Evolutionary conservation across 2,329 filamentous ascomycete genomes (phyloP), one percentile per base, ranked within the genome.

Genomic region (Phialophora expanda): DNA sequence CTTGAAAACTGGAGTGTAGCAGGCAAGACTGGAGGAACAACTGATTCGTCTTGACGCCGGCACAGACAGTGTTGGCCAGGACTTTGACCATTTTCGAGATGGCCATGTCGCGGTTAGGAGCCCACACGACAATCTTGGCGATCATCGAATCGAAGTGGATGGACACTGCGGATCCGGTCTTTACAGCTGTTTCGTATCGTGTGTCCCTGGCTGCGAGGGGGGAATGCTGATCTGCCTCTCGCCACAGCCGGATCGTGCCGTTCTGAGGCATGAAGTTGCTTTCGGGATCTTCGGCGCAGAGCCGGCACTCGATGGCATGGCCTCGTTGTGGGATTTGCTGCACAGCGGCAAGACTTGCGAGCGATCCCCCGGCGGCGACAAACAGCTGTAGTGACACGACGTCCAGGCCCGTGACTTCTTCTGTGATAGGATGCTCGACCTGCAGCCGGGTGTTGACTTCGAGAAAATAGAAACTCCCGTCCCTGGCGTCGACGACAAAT

Each of bases 1-100:
- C 90, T 85, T 62, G 70, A 56, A 76, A 76, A 1, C 57, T 71
- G 1, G 53, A 8, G 24, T 73, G 70, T 28, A 71, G 32, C 4
- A 76, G 66, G 50, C 71, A 75, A 3, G 67, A 65, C 53, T 75
- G 75, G 41, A 76, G 67, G 44, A 76, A 75, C 1, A 74, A 68
- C 51, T 76, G 74, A 56, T 76, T 76, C 2, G 75, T 76, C 41
- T 71, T 74, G 65, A 91, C 90, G 79, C 91, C 89, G 85, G 91
- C 89, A 72, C 91, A 91, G 78, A 87, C 75, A 0, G 77, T 79
- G 14, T 77, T 65, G 0, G 75, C 71, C 1, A 80, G 70, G 1
- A 77, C 72, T 4, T 70, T 65, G 5, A 53, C 69, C 75, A 79
- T 78, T 55, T 76, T 78, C 34, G 75, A 69, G 14, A 79, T 76